These are phyloP conservation scores for Xanthoparmelia taractica DNA, from an alignment of 495 filamentous ascomycete genomes.

Conservation along the genomic window DNA sequence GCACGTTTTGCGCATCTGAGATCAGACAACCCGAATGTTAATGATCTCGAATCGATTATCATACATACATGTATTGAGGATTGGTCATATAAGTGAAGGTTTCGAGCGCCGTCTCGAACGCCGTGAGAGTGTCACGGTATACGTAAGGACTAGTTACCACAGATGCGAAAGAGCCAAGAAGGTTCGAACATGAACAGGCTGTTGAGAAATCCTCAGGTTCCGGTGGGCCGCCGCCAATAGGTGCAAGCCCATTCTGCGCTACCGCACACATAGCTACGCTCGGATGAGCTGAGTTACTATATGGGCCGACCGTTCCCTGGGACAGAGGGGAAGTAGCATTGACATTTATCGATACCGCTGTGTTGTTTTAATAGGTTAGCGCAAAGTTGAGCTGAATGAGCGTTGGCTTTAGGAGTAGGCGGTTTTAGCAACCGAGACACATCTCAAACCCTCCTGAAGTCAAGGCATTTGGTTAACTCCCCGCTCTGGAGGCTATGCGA, in stretches of 20 bases:
- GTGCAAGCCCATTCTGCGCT: constrained; percentile 4
- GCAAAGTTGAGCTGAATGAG: not conserved
- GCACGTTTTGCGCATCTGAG: not conserved
- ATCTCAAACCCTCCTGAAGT: not conserved
- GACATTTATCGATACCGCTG: not conserved
- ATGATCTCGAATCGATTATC: not conserved
- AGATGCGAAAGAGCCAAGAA: not conserved
- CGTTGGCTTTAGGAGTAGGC: not conserved
- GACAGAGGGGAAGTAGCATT: not conserved
- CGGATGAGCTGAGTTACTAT: not conserved
- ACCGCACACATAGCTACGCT: constrained; percentile 10
- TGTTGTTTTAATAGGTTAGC: not conserved
- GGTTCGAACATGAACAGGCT: constrained; percentile 10
- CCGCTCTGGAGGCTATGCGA: too few relatives aligned
- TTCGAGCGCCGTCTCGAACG: not conserved
- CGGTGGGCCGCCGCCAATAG: constrained; percentile 5
- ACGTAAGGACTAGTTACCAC: not conserved
- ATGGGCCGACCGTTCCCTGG: not conserved
- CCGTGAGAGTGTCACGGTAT: not conserved
- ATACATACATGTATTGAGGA: not conserved
- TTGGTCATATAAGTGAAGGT: not conserved
- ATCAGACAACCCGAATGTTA: not conserved
- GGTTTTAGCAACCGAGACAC: not conserved
- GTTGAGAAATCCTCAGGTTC: constrained; percentile 1
- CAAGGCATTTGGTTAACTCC: too few relatives aligned